Conservation (phyloP, 495 filamentous ascomycete species). For the Penicillium odoratum region DNA sequence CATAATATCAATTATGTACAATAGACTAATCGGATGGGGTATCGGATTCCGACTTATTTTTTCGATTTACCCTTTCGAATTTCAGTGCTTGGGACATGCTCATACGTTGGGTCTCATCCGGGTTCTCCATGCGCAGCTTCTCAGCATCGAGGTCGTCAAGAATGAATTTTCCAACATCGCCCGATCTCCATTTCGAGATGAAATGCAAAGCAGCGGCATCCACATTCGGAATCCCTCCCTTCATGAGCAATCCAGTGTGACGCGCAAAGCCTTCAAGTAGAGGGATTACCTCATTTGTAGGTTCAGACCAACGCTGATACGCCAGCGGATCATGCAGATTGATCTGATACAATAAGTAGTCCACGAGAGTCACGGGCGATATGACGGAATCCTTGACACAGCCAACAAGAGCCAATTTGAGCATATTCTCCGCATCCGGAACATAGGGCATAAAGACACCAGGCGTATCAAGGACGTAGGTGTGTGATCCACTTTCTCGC, state of each 20-base stretch:
- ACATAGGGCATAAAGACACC: conserved; percentile 96
- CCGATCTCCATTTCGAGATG: conserved; percentile 79
- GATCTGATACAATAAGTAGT: conserved; percentile 84
- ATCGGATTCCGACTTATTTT: conserved; percentile 30
- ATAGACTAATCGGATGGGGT: conserved; percentile 22
- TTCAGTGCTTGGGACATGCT: conserved; percentile 49
- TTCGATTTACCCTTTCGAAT: conserved; percentile 35
- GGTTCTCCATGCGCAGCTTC: conserved; percentile 40
- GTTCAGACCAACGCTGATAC: conserved; percentile 64
- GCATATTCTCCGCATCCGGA: conserved; percentile 78
- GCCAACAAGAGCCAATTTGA: conserved; percentile 86
- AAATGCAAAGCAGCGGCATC: conserved; percentile 80
- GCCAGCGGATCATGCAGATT: conserved; percentile 59
- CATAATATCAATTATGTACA: conserved; percentile 25
- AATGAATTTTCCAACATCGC: conserved; percentile 72
- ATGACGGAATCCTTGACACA: conserved; percentile 89
- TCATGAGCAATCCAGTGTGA: conserved; percentile 72
- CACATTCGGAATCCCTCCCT: conserved; percentile 69
- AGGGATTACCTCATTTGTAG: conserved; percentile 78
- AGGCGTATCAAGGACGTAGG: conserved; percentile 73
- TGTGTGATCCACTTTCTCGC: conserved; percentile 46
- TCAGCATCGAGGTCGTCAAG: conserved; percentile 74
- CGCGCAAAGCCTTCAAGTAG: conserved; percentile 67
- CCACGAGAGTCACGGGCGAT: conserved; percentile 69
- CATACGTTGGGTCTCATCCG: conserved; percentile 34